Conservation (phyloP, 768 basidiomycete species). For the Macrolepiota dolichaula region DNA sequence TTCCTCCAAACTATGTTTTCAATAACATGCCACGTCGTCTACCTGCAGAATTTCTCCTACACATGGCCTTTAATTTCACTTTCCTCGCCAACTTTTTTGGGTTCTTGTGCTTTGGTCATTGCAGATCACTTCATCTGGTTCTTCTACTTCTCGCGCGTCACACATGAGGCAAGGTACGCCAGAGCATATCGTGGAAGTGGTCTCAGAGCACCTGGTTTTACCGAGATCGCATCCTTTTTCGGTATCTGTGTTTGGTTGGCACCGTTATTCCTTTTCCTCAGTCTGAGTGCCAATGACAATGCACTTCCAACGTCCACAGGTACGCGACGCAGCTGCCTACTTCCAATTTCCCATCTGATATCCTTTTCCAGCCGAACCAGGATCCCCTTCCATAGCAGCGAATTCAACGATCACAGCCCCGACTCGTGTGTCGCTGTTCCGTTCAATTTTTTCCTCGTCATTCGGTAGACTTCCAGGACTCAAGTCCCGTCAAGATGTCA, state of each 20-base stretch:
- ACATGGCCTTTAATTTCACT: slow-evolving; percentile 94
- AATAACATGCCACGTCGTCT: slow-evolving; percentile 79
- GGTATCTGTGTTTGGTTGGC: slow-evolving; percentile 84
- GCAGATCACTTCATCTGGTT: slow-evolving; percentile 96
- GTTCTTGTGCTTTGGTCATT: slow-evolving; percentile 83
- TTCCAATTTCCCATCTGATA: background rate
- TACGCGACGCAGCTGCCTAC: slow-evolving; percentile 20
- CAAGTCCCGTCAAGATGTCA: slow-evolving; percentile 43
- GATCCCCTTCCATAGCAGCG: slow-evolving; percentile 33
- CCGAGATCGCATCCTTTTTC: slow-evolving; percentile 82
- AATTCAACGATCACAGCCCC: slow-evolving; percentile 16
- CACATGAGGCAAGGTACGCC: slow-evolving; percentile 58
- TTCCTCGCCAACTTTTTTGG: slow-evolving; percentile 77
- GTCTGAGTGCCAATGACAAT: slow-evolving; percentile 95
- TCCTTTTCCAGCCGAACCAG: slow-evolving; percentile 30
- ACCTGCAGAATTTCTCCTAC: slow-evolving; percentile 87
- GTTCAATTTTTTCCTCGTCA: slow-evolving; percentile 55
- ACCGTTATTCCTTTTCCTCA: slow-evolving; percentile 92
- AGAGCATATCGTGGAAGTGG: slow-evolving; percentile 42
- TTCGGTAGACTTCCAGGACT: slow-evolving; percentile 37
- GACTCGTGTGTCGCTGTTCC: slow-evolving; percentile 61
- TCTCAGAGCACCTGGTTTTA: slow-evolving; percentile 45
- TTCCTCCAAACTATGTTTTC: slow-evolving; percentile 74
- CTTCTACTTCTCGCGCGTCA: slow-evolving; percentile 81
- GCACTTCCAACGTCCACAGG: slow-evolving; percentile 76